Conservation (phyloP, 768 basidiomycete genomes). For the Suillus decipiens region DNA sequence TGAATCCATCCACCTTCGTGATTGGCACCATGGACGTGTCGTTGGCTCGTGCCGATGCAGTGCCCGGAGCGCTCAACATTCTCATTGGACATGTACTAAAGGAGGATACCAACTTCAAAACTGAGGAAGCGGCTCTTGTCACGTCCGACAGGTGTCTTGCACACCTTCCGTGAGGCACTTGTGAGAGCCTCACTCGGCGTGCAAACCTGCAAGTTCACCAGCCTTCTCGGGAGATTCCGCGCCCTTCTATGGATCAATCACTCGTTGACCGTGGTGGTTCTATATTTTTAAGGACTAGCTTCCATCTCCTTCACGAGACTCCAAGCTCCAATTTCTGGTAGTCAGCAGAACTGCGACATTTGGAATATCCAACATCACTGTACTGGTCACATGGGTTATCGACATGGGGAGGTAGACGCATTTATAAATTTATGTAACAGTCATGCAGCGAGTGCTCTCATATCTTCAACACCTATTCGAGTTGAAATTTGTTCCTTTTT, state of each 20-base stretch:
- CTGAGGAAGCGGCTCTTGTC: not conserved
- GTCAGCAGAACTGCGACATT: not conserved
- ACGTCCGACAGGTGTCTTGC: not conserved
- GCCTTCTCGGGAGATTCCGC: constrained; percentile 1
- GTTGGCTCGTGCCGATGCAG: not conserved
- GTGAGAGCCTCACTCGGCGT: constrained; percentile 1
- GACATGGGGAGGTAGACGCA: not conserved
- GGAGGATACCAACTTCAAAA: not conserved
- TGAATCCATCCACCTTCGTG: not conserved
- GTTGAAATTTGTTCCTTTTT: not conserved
- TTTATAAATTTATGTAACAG: not conserved
- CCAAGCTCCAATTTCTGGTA: not conserved
- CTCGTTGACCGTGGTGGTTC: not conserved
- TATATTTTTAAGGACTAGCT: not conserved
- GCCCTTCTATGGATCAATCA: not conserved
- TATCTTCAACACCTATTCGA: not conserved
- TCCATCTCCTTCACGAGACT: not conserved
- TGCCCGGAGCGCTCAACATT: not conserved
- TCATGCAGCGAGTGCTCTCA: not conserved
- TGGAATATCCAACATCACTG: not conserved
- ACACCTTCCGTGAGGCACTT: not conserved
- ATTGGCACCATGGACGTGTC: not conserved
- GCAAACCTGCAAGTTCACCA: constrained; percentile 4
- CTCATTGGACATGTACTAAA: not conserved
- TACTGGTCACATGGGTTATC: not conserved